Evolutionary conservation across 352 stramenopile genomes (phyloP).

Genomic region (Globisporangium megalacanthum): DNA sequence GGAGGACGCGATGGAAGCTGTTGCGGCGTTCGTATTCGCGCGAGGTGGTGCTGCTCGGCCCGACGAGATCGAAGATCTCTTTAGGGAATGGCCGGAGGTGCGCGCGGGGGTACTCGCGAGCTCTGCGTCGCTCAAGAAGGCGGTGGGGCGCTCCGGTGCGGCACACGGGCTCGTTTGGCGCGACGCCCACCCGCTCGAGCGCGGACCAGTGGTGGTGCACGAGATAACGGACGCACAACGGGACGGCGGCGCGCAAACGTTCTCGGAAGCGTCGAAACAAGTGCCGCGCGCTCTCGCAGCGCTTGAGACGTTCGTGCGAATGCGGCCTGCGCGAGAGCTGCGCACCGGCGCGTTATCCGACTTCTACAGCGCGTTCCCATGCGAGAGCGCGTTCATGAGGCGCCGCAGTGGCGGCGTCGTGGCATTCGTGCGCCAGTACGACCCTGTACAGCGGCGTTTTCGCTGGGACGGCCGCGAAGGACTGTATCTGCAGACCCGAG

Average conservation of each 20-base stretch:
- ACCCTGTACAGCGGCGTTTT: neutral
- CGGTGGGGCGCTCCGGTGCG: neutral
- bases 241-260: neutral
- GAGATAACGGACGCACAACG: slow-evolving; percentile 2
- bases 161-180: slow-evolving; percentile 8
- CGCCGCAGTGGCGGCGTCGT: slow-evolving; percentile 7
- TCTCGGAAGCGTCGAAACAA: slow-evolving; percentile 1
- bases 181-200: slow-evolving; percentile 4
- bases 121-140: slow-evolving; percentile 6
- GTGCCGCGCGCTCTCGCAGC: slow-evolving; percentile 4
- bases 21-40: slow-evolving; percentile 11
- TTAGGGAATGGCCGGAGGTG: neutral
- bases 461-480: neutral
- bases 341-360: neutral
- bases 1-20: slow-evolving; percentile 4
- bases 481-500: neutral
- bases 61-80: slow-evolving; percentile 19
- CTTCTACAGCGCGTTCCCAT: slow-evolving; percentile 8
- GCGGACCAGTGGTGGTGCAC: slow-evolving; percentile 1
- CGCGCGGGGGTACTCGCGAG: neutral
- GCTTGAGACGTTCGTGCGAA: slow-evolving; percentile 3
- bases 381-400: slow-evolving; percentile 15
- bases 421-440: slow-evolving; percentile 9
- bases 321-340: neutral
- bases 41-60: slow-evolving; percentile 10